Evolutionary conservation across 768 basidiomycete species (phyloP), one percentile per base, ranked within the genome.

Genomic region (Russula olivacea): DNA sequence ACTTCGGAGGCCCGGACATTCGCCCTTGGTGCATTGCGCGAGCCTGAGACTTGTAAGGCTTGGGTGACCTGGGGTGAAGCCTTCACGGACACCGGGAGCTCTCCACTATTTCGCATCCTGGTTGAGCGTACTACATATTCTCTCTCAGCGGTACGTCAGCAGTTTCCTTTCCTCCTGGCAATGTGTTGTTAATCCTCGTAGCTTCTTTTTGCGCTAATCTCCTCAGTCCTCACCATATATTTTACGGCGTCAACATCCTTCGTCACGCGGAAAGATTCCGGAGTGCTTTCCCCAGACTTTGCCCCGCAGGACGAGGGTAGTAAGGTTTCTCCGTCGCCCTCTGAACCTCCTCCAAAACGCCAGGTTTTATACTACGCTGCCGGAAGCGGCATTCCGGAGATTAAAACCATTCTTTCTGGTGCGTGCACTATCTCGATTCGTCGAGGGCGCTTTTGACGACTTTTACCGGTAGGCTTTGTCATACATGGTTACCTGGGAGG

Each of bases 401-500:
- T 99, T 72, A 99, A 99, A 74, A 91, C 91, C 0, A 93, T 96
- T 61, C 79, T 96, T 49, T 91, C 89, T 55, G 93, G 91, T 86
- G 68, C 48, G 75, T 61, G 41, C 36, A 38, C 28, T 12, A 14
- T 55, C 58, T 45, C 57, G 25, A 45, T n/a, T 3, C 15, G 7
- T 23, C 5, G 32, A 53, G 6, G 4, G 23, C 45, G 41, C 61
- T 61, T 52, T 36, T 65, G 54, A 40, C 53, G 56, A 61, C 58
- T 68, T 72, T 21, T 21, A 11, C 51, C 61, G 3, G 12, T 63
- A 85, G 93, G 95, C 40, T 98, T 97, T 70, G 95, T 98, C 28
- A 97, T 99, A 61, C 93, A 97, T 64, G 97, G 97, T 19, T 99
- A 96, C 72, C 87, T 99, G 41, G 97, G 97, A 25, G 88, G 80